phyloP scores from a whole-genome alignment of 2,329 filamentous ascomycete genomes.

The Fusarium subtropicale region DNA sequence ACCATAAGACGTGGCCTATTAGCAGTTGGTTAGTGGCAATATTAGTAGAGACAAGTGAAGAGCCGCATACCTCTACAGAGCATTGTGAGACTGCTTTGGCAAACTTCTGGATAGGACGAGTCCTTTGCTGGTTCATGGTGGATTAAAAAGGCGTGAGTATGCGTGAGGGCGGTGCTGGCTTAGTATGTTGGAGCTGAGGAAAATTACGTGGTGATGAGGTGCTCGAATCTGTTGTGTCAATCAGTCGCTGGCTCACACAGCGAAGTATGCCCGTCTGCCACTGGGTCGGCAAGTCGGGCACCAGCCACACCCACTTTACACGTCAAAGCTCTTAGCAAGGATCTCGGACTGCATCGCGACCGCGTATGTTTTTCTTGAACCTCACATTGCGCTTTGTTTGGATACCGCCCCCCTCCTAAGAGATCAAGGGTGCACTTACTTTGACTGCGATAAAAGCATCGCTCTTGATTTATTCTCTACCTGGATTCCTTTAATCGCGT shows the following conservation, averaged over 20 bases:
- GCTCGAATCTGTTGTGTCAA: slow-evolving; percentile 20
- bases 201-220: background rate
- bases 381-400: slow-evolving; percentile 35
- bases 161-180: background rate
- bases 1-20: slow-evolving; percentile 84
- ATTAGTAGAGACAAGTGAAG: background rate
- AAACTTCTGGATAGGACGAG: slow-evolving; percentile 66
- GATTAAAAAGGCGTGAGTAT: background rate
- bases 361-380: slow-evolving; percentile 42
- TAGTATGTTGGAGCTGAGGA: background rate
- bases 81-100: slow-evolving; percentile 67
- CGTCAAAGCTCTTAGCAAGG: slow-evolving; percentile 22
- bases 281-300: background rate
- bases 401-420: slow-evolving; percentile 24
- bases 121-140: slow-evolving; percentile 44
- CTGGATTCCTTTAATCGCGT: background rate
- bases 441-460: slow-evolving; percentile 8
- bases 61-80: slow-evolving; percentile 61
- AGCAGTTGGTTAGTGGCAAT: slow-evolving; percentile 7
- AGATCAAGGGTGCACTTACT: slow-evolving; percentile 11
- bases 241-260: background rate
- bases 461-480: background rate
- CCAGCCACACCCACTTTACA: slow-evolving; percentile 50
- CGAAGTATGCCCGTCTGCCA: background rate
- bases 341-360: slow-evolving; percentile 34